Evolutionary conservation across 148 eudicot species (phyloP).

Genomic region (Amaranthus palmeri): DNA sequence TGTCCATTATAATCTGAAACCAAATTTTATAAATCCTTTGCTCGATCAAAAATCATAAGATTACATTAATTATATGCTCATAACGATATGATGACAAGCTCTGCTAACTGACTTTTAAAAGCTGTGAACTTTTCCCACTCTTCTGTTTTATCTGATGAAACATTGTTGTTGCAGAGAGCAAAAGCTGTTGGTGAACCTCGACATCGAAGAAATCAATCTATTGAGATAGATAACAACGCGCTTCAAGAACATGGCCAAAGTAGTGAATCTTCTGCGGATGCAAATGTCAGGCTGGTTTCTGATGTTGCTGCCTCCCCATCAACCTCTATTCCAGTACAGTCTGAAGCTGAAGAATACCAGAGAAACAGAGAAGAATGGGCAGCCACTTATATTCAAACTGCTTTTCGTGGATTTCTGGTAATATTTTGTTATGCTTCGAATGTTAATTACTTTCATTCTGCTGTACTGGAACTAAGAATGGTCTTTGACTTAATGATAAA

Average conservation of each 20-base stretch:
- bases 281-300: constrained; percentile 27
- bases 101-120: background rate
- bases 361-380: constrained; percentile 71
- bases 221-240: constrained; percentile 42
- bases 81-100: background rate
- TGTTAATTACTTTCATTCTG: background rate
- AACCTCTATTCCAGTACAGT: constrained; percentile 43
- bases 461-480: background rate
- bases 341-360: constrained; percentile 43
- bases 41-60: no score
- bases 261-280: constrained; percentile 34
- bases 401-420: constrained; percentile 97
- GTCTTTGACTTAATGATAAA: background rate
- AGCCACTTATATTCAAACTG: constrained; percentile 75
- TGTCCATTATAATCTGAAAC: no score
- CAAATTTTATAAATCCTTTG: no score
- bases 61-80: background rate
- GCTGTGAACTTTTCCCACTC: background rate
- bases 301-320: constrained; percentile 52
- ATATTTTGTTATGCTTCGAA: background rate
- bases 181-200: constrained; percentile 36
- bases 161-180: constrained; percentile 44
- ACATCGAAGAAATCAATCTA: constrained; percentile 56
- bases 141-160: constrained; percentile 6
- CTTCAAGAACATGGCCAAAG: constrained; percentile 38